Conservation (phyloP, 768 basidiomycete species). For the Mycena venus region DNA sequence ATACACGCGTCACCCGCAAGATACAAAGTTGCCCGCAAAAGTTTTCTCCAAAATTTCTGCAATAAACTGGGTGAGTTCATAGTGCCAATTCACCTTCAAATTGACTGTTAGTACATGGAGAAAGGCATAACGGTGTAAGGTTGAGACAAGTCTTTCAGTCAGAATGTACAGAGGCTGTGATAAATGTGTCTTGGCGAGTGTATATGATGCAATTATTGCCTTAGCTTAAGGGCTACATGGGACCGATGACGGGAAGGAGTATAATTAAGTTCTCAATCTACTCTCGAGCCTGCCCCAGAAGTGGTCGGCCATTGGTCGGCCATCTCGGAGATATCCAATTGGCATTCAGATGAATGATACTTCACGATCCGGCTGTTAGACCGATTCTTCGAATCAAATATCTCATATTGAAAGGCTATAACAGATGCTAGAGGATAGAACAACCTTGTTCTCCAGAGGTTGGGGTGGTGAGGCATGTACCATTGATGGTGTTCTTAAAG, state of each 20-base stretch:
- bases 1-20: no score
- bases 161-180: background rate
- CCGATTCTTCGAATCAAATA: background rate
- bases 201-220: background rate
- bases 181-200: background rate
- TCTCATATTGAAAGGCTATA: background rate
- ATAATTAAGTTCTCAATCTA: background rate
- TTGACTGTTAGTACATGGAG: no score
- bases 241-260: background rate
- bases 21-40: no score
- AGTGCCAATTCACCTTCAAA: no score
- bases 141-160: no score
- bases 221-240: background rate
- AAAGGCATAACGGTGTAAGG: no score
- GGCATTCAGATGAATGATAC: background rate
- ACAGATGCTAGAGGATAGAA: background rate
- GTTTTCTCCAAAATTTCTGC: no score
- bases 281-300: background rate
- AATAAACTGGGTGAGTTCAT: no score
- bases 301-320: constrained; percentile 2
- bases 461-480: background rate
- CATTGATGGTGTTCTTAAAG: background rate
- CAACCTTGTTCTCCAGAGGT: background rate
- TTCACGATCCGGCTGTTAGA: background rate
- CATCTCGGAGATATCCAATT: background rate